Conservation (phyloP, 23 red algal species). For the Pyropia haitanensis region DNA sequence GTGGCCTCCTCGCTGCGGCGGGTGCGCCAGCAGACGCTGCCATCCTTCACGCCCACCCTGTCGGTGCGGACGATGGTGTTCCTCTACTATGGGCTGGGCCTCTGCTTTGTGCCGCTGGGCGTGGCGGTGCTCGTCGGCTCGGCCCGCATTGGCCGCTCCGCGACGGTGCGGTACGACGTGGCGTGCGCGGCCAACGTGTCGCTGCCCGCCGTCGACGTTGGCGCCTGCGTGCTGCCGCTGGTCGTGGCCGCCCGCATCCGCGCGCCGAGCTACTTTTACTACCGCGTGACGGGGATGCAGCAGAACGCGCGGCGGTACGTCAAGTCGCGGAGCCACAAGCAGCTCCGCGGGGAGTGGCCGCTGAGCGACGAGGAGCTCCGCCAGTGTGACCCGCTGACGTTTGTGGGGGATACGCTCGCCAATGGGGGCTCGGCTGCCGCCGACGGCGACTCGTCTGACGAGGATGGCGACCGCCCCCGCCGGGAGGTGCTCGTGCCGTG, state of each 20-base stretch:
- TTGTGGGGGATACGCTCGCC: no score
- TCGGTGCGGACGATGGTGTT: constrained; percentile 36
- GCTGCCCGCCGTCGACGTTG: not conserved
- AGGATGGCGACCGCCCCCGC: constrained; percentile 11
- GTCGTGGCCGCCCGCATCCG: constrained; percentile 5
- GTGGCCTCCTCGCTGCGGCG: not conserved
- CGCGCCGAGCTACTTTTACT: constrained; percentile 46
- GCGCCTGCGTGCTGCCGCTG: constrained; percentile 13
- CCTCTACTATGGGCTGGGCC: constrained; percentile 29
- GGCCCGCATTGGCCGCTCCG: constrained; percentile 3
- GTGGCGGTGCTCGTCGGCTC: constrained; percentile 19
- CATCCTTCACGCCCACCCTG: constrained; percentile 29
- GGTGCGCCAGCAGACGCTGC: constrained; percentile 38
- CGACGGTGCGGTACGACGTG: constrained; percentile 1
- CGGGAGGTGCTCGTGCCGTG: constrained; percentile 37
- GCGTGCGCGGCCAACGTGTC: constrained; percentile 5
- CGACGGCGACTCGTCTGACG: not conserved
- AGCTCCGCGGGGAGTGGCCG: constrained; percentile 26
- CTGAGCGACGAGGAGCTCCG: constrained; percentile 8
- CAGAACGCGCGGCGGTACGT: constrained; percentile 55
- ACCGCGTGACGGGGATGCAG: constrained; percentile 34
- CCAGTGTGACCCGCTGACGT: constrained; percentile 18
- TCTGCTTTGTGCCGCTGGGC: constrained; percentile 35
- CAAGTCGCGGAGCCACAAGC: constrained; percentile 25
- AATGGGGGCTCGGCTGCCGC: no score